phyloP scores from a whole-genome alignment of 371 early-diverging fungal species.

The Zychaea mexicana region DNA sequence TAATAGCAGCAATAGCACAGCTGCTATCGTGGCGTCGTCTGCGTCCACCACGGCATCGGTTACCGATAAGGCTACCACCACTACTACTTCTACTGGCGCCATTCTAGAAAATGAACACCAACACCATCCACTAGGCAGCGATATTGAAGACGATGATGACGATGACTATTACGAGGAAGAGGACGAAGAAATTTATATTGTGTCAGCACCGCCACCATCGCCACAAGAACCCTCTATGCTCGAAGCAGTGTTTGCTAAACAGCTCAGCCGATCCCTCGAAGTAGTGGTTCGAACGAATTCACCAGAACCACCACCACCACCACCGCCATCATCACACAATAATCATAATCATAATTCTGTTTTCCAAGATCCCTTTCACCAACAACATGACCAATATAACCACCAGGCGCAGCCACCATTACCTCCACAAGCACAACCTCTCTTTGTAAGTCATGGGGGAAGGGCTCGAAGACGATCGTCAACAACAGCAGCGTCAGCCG shows the following conservation, averaged over 20 bases:
- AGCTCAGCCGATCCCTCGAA: conserved; percentile 15
- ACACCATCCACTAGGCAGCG: background rate
- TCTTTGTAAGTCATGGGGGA: too few relatives aligned
- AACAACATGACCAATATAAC: too few relatives aligned
- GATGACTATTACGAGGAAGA: conserved; percentile 15
- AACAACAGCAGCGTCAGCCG: background rate
- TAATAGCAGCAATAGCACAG: background rate
- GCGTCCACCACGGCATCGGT: background rate
- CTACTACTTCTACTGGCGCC: too few relatives aligned
- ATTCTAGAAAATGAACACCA: background rate
- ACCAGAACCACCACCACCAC: background rate
- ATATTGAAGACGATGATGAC: background rate
- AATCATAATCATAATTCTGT: too few relatives aligned
- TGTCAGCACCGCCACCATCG: conserved; percentile 20
- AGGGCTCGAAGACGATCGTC: background rate
- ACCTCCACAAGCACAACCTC: background rate
- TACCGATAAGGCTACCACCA: too few relatives aligned
- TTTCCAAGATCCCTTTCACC: too few relatives aligned
- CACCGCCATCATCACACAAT: background rate
- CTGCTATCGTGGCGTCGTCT: too few relatives aligned
- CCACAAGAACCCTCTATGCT: conserved; percentile 23
- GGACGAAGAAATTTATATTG: conserved; percentile 13
- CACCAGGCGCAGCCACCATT: background rate
- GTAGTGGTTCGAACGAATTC: conserved; percentile 6
- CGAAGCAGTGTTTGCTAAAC: conserved; percentile 20